A percentile compares a stretch with the other conserved stretches of the same genome.
phyloP scores from a whole-genome alignment of 345 rosid genomes.

The Clausena lansium region DNA sequence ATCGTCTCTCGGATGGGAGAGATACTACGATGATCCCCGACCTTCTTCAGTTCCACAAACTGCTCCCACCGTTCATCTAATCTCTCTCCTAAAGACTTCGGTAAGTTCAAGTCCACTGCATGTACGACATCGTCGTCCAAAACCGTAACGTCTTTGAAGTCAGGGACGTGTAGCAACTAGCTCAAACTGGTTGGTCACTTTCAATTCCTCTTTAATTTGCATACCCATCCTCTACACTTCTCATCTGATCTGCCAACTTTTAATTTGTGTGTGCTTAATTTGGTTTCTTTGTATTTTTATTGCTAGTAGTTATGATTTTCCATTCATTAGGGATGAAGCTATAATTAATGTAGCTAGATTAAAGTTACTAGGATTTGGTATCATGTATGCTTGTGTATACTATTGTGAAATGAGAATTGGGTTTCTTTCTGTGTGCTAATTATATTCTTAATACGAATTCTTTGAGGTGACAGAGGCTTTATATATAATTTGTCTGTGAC shows the following conservation, averaged over 20 bases:
- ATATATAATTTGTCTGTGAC: neutral
- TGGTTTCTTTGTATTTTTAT: neutral
- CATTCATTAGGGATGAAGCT: neutral
- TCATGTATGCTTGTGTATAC: neutral
- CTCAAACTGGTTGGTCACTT: neutral
- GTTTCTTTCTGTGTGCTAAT: slow-evolving; percentile 1
- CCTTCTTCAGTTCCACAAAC: slow-evolving; percentile 74
- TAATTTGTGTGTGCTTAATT: neutral
- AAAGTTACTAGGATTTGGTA: neutral
- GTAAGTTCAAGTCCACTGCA: slow-evolving; percentile 65
- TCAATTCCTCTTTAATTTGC: neutral
- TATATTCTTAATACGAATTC: neutral
- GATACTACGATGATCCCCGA: slow-evolving; percentile 65
- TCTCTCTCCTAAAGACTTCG: slow-evolving; percentile 72
- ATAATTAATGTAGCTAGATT: neutral
- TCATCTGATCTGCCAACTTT: neutral
- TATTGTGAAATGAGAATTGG: slow-evolving; percentile 9
- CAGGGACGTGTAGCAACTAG: slow-evolving; percentile 33
- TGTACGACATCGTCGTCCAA: slow-evolving; percentile 85
- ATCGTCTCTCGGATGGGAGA: slow-evolving; percentile 74
- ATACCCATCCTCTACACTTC: too few species aligned
- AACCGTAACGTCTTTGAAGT: slow-evolving; percentile 71
- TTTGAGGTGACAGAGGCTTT: too few species aligned
- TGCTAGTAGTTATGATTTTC: neutral
- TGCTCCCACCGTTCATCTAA: slow-evolving; percentile 60